These are phyloP conservation scores for Cytospora leucostoma DNA, from an alignment of 2,329 filamentous ascomycete species.

Conservation along the genomic window DNA sequence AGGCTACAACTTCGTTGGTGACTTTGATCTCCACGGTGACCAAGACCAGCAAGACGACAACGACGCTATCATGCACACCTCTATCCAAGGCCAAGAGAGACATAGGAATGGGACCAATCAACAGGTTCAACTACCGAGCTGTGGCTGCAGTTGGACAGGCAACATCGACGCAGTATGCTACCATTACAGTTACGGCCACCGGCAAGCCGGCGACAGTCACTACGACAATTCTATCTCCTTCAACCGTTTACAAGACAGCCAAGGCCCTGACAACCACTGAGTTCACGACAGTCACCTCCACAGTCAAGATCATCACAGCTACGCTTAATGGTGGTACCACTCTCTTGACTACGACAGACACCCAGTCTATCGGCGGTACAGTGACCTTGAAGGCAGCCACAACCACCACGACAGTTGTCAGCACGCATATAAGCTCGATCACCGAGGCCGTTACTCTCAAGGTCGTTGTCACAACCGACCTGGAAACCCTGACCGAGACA, in stretches of 20 bases:
- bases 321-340: background rate
- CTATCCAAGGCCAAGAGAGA: slow-evolving; percentile 10
- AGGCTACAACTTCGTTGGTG: slow-evolving; percentile 25
- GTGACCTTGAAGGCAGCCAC: slow-evolving; percentile 32
- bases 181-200: slow-evolving; percentile 1
- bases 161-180: background rate
- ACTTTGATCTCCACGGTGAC: slow-evolving; percentile 29
- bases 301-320: slow-evolving; percentile 28
- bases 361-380: background rate
- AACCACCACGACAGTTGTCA: slow-evolving; percentile 2
- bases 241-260: slow-evolving; percentile 3
- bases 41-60: slow-evolving; percentile 28
- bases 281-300: slow-evolving; percentile 20
- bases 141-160: background rate
- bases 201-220: slow-evolving; percentile 11
- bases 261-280: slow-evolving; percentile 9
- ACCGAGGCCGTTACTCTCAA: background rate
- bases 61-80: slow-evolving; percentile 28
- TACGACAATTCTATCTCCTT: background rate
- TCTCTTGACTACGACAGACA: background rate
- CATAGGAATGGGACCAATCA: background rate
- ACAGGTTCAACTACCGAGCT: background rate
- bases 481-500: background rate
- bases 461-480: background rate
- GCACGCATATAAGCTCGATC: background rate